Evolutionary conservation across 306 rosid species (phyloP).

Genomic region (Cicer cuneatum): DNA sequence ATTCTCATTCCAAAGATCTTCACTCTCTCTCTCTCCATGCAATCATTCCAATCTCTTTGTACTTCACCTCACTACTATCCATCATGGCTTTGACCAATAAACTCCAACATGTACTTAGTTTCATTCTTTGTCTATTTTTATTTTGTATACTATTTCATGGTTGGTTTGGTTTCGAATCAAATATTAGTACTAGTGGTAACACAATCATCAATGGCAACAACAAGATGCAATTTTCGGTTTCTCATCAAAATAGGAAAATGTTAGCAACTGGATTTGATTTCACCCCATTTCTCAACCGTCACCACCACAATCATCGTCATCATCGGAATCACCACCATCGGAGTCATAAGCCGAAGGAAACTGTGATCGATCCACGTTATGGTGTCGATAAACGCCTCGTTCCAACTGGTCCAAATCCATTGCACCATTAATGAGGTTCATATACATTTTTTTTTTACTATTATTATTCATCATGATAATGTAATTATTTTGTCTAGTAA

Average conservation of each 20-base stretch:
- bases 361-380: conserved; percentile 71
- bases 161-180: conserved; percentile 43
- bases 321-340: conserved; percentile 35
- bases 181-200: background rate
- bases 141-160: conserved; percentile 50
- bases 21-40: conserved; percentile 58
- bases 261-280: conserved; percentile 58
- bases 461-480: conserved; percentile 44
- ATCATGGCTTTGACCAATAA: conserved; percentile 48
- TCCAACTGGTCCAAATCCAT: conserved; percentile 98
- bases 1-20: conserved; percentile 4
- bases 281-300: conserved; percentile 56
- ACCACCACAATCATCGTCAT: conserved; percentile 31
- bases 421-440: conserved; percentile 75
- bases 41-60: conserved; percentile 48
- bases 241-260: conserved; percentile 53
- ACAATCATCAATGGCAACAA: background rate
- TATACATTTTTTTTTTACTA: conserved; percentile 14
- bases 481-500: conserved; percentile 51
- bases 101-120: conserved; percentile 47
- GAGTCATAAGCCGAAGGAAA: background rate
- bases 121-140: conserved; percentile 58
- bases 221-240: background rate
- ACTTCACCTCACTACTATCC: conserved; percentile 46
- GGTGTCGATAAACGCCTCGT: conserved; percentile 85